A percentile compares a stretch with the other conserved stretches of the same genome.
These are phyloP conservation scores for Torrubiella hemipterigena DNA, from an alignment of 2,329 filamentous ascomycete species.

Conservation along the genomic window DNA sequence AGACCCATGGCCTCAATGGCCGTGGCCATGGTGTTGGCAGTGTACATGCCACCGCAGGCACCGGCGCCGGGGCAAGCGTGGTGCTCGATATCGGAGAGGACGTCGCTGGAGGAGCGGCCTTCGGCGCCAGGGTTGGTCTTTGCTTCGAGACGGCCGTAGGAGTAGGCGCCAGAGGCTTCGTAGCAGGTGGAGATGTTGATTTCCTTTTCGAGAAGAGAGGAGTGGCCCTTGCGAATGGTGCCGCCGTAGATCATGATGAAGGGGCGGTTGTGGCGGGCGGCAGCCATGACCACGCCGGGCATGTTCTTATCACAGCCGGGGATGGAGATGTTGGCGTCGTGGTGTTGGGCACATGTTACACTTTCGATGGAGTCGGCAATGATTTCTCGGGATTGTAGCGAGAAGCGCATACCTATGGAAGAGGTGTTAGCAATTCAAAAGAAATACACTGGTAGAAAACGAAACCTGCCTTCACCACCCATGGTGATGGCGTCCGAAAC, in stretches of 20 bases:
- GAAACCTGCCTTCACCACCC: slow-evolving; percentile 66
- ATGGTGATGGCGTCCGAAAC: slow-evolving; percentile 89
- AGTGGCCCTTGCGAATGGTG: slow-evolving; percentile 80
- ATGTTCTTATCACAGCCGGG: slow-evolving; percentile 97
- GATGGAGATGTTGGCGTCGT: slow-evolving; percentile 88
- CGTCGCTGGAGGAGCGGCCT: slow-evolving; percentile 60
- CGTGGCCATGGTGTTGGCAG: slow-evolving; percentile 87
- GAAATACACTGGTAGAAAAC: not conserved
- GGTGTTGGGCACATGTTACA: slow-evolving; percentile 80
- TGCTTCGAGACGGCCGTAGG: slow-evolving; percentile 66
- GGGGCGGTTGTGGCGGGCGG: slow-evolving; percentile 81
- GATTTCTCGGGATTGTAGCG: slow-evolving; percentile 78
- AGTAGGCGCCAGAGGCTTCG: slow-evolving; percentile 73
- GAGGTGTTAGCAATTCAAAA: not conserved
- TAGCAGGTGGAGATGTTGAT: slow-evolving; percentile 87
- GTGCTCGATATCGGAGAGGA: slow-evolving; percentile 71
- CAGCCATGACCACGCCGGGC: slow-evolving; percentile 85
- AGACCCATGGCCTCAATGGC: slow-evolving; percentile 83
- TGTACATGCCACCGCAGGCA: slow-evolving; percentile 82
- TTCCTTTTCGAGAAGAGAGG: slow-evolving; percentile 57
- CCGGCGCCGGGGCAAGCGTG: slow-evolving; percentile 55
- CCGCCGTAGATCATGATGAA: slow-evolving; percentile 95
- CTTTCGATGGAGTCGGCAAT: slow-evolving; percentile 93
- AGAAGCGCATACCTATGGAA: slow-evolving; percentile 77
- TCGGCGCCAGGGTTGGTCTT: slow-evolving; percentile 48